Evolutionary conservation across 768 basidiomycete species (phyloP).

Genomic region (Boletus sp.): DNA sequence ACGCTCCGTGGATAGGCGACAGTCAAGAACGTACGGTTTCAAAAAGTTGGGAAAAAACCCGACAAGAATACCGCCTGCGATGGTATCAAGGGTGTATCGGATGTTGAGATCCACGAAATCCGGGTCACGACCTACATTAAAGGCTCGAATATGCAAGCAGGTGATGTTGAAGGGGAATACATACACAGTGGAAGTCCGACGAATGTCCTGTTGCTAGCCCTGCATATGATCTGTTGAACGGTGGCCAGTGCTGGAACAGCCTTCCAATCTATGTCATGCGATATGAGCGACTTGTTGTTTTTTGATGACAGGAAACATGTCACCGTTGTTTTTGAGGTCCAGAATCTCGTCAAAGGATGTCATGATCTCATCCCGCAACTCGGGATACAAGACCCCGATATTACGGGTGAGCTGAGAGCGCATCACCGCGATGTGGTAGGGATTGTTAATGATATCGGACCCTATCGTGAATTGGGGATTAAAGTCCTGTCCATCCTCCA

Average conservation of each 20-base stretch:
- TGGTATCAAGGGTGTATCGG: conserved; percentile 29
- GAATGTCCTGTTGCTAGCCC: conserved; percentile 43
- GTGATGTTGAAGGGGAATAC: background rate
- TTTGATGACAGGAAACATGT: background rate
- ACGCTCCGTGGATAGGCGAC: background rate
- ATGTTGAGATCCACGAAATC: conserved; percentile 32
- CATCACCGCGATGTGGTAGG: conserved; percentile 28
- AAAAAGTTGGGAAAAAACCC: conserved; percentile 32
- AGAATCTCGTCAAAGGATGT: conserved; percentile 39
- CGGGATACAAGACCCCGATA: conserved; percentile 35
- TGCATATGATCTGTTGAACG: conserved; percentile 35
- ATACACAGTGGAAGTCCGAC: conserved; percentile 48
- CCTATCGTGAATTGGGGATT: conserved; percentile 38
- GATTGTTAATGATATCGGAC: conserved; percentile 21
- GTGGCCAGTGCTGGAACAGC: conserved; percentile 25
- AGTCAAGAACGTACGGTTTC: conserved; percentile 25
- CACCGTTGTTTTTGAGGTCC: conserved; percentile 12
- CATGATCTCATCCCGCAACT: conserved; percentile 43
- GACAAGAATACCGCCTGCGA: conserved; percentile 17
- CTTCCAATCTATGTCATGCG: conserved; percentile 38
- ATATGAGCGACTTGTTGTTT: background rate
- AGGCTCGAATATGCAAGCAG: background rate
- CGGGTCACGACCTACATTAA: conserved; percentile 34
- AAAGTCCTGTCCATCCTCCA: conserved; percentile 27
- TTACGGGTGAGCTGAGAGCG: conserved; percentile 35